Base-by-base conservation (phyloP, 306 rosid genomes). In the Canavalia ensiformis region DNA sequence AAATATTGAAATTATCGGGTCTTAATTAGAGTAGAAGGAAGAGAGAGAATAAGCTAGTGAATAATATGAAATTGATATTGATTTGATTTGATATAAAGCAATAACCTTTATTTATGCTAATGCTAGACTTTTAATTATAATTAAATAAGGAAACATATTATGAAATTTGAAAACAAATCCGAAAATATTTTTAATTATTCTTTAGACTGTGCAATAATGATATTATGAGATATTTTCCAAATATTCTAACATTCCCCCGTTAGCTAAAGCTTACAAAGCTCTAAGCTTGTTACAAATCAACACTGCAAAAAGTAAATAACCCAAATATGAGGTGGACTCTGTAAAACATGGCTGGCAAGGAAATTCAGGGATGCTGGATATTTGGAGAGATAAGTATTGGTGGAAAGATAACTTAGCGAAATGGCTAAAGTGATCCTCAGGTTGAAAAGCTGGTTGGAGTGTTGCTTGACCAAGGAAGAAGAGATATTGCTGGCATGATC, bases 361-460 rank as follows among this genome's bases (percentile, higher is more conserved):
- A n/a, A 34, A 64, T 44, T 30, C 8, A 37, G 41, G 29, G 41
- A 68, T 68, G 57, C 8, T 67, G 52, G 52, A 64, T 18, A 18
- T 18, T 67, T 65, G 57, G 33, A 78, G 62, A 46, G 31, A 65
- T 47, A 31, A 13, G 37, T 56, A 58, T 41, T 35, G 55, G 10
- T 11, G 44, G 64, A 57, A 37, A 9, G 72, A 71, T 35, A 34
- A 45, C 30, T 58, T 44, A 28, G 31, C 28, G 49, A 58, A 51
- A 30, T 37, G 34, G 9, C 64, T 28, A 11, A 55, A 42, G 41
- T 28, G 56, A 57, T 68, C 2, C 41, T 65, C 50, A 13, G 71
- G 50, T 65, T 57, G 41, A 79, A 42, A 63, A 56, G 51, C 51
- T 57, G 71, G 59, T 44, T 78, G 59, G 30, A 45, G 69, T 10